A percentile compares a stretch with the other conserved stretches of the same genome.
These are phyloP conservation scores for Neospermospora avenae DNA, from an alignment of 2,329 filamentous ascomycete genomes.

Conservation along the genomic window DNA sequence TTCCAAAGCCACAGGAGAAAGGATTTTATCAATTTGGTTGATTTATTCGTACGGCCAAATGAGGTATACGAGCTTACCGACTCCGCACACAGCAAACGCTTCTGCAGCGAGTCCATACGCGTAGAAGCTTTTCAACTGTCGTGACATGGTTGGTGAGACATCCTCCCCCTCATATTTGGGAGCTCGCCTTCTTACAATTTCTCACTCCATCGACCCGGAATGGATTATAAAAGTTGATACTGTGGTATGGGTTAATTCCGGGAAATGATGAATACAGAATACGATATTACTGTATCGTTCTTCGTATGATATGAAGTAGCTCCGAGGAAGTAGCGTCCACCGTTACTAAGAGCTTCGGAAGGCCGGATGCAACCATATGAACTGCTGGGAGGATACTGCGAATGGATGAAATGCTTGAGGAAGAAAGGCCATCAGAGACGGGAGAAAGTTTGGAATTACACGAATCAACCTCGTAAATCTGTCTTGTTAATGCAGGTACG, in stretches of 20 bases:
- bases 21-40: conserved; percentile 53
- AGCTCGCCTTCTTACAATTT: conserved; percentile 2
- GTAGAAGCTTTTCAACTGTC: conserved; percentile 91
- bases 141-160: conserved; percentile 74
- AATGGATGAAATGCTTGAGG: not conserved
- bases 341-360: not conserved
- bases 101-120: conserved; percentile 93
- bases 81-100: conserved; percentile 88
- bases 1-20: conserved; percentile 95
- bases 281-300: not conserved
- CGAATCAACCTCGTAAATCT: not conserved
- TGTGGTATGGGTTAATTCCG: not conserved
- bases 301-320: not conserved
- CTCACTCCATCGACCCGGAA: not conserved
- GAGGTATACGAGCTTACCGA: conserved; percentile 53
- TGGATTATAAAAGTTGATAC: not conserved
- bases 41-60: not conserved
- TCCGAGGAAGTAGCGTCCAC: not conserved
- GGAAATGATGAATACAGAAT: not conserved
- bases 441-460: not conserved
- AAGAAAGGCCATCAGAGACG: too few species aligned
- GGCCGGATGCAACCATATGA: not conserved
- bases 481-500: not conserved
- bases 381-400: not conserved
- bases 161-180: conserved; percentile 77